Conservation (phyloP, 176 grass and related monocot species). For the Thalia dealbata region DNA sequence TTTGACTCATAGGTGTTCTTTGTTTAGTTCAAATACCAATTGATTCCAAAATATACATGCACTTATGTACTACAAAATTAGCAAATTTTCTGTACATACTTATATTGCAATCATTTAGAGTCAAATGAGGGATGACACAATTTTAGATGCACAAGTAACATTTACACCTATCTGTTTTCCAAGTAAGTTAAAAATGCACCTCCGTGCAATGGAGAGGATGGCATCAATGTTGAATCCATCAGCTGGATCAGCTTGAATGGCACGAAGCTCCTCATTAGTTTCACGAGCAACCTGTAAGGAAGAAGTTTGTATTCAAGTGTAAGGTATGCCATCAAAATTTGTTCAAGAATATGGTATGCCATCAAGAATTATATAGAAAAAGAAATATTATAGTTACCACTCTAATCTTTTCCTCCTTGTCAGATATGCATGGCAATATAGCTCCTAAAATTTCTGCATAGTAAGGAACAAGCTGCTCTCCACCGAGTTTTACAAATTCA, state of each 20-base stretch:
- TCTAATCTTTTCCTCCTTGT: conserved; percentile 93
- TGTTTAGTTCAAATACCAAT: not conserved
- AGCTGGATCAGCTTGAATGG: conserved; percentile 71
- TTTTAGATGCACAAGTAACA: not conserved
- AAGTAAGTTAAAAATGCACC: conserved; percentile 29
- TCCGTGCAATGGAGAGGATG: conserved; percentile 75
- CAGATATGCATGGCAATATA: conserved; percentile 95
- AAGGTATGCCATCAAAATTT: not conserved
- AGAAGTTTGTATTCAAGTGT: not conserved
- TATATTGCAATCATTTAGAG: not conserved
- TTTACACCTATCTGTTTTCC: conserved; percentile 4
- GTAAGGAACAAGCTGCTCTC: conserved; percentile 95
- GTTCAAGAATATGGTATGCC: not conserved
- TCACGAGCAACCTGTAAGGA: conserved; percentile 70
- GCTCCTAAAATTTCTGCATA: conserved; percentile 95
- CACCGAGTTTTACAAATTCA: conserved; percentile 97
- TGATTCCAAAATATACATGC: not conserved
- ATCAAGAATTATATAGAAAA: not conserved
- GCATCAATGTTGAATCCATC: conserved; percentile 90
- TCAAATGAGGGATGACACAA: not conserved
- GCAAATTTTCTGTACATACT: not conserved
- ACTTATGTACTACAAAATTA: not conserved
- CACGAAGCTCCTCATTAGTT: conserved; percentile 95
- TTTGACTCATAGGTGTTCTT: not conserved
- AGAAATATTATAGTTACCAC: conserved; percentile 46